These are phyloP conservation scores for Pittosporum tobira DNA, from an alignment of 129 eudicot genomes.

Conservation along the genomic window DNA sequence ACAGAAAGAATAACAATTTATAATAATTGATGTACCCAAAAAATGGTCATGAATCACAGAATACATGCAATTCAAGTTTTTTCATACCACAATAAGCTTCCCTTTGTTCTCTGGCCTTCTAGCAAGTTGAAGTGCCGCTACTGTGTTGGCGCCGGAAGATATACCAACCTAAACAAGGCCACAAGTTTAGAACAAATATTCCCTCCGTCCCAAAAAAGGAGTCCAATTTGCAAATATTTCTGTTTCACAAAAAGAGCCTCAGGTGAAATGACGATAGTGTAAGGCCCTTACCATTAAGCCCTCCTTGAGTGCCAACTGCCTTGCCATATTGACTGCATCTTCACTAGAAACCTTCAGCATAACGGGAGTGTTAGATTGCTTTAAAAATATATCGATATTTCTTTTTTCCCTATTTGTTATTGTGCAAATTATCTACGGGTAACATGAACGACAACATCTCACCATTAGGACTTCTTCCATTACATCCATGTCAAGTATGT, in stretches of 20 bases:
- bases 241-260: neutral
- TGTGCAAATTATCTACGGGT: neutral
- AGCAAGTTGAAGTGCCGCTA: slow-evolving; percentile 86
- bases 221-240: no score
- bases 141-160: slow-evolving; percentile 97
- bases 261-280: neutral
- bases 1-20: neutral
- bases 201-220: no score
- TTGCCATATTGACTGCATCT: slow-evolving; percentile 92
- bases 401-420: neutral
- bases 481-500: slow-evolving; percentile 88
- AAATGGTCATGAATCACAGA: neutral
- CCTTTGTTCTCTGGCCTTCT: slow-evolving; percentile 93
- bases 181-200: neutral
- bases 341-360: slow-evolving; percentile 77
- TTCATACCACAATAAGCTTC: slow-evolving; percentile 91
- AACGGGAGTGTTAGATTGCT: neutral
- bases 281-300: slow-evolving; percentile 71
- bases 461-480: slow-evolving; percentile 98
- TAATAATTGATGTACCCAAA: neutral
- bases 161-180: slow-evolving; percentile 65
- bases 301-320: slow-evolving; percentile 86
- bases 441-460: neutral
- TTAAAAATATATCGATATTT: neutral
- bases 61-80: neutral